phyloP scores from a whole-genome alignment of 2,329 filamentous ascomycete genomes.

The Chrysoporthe cubensis region DNA sequence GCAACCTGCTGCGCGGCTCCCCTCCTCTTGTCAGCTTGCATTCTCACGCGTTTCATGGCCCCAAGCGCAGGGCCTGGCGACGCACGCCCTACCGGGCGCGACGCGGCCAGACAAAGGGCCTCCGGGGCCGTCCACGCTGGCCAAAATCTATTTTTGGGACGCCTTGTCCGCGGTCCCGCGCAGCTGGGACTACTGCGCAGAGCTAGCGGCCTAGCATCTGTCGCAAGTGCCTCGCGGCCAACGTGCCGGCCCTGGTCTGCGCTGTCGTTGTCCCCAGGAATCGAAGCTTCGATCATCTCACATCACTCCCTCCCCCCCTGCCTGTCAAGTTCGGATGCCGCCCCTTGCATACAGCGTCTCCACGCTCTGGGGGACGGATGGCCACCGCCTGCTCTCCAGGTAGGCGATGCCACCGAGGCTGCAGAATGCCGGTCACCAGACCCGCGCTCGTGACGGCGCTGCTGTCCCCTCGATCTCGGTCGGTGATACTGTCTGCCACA shows the following conservation, averaged over 20 bases:
- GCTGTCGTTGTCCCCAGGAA: slow-evolving; percentile 1
- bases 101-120: slow-evolving; percentile 20
- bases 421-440: slow-evolving; percentile 6
- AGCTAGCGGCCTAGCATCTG: slow-evolving; percentile 3
- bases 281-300: slow-evolving; percentile 4
- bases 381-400: background rate
- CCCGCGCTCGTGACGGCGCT: background rate
- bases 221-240: slow-evolving; percentile 12
- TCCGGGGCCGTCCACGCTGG: slow-evolving; percentile 11
- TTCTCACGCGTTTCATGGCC: slow-evolving; percentile 21
- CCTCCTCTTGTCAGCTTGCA: slow-evolving; percentile 20
- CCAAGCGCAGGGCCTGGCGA: slow-evolving; percentile 11
- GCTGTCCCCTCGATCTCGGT: background rate
- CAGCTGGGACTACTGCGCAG: slow-evolving; percentile 11
- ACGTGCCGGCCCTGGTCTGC: slow-evolving; percentile 15
- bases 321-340: background rate
- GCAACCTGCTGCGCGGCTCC: background rate
- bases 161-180: slow-evolving; percentile 13
- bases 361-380: background rate
- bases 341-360: slow-evolving; percentile 6
- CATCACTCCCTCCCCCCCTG: background rate
- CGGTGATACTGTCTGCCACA: background rate
- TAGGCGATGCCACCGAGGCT: background rate
- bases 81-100: slow-evolving; percentile 15
- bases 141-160: slow-evolving; percentile 22